Evolutionary conservation across 148 eudicot species (phyloP), one percentile per base, ranked within the genome.

Genomic region (Camellia granthamiana): DNA sequence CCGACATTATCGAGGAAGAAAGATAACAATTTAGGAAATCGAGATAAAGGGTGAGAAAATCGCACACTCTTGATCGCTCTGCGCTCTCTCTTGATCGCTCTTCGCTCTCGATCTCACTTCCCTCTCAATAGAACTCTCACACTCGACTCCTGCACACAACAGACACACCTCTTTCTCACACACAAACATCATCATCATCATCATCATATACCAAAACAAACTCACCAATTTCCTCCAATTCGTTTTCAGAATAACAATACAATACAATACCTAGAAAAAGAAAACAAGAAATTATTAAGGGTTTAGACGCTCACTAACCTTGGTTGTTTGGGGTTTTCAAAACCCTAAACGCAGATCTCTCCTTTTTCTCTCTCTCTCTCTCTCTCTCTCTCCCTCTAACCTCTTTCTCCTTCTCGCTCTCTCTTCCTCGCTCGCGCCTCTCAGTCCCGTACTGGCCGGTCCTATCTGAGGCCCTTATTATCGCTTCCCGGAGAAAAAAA

Each of bases 151-250:
- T 96, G 99, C 99, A 96, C 86, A 88, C 84, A 80, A 90, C 75
- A 92, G 85, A 91, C 90, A 93, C 92, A 89, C 93, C 97, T 93
- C 99, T 91, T 90, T 93, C 98, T 93, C 99, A 92, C 99, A 88
- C 94, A 88, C 85, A 88, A 60, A 77, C 84, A 89, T 80, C 88
- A 82, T 86, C 38, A 30, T 30, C 38, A 30, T 30, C 38, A 30
- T 30, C 89, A 81, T 85, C 86, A 72, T 67, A 78, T 69, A 70
- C 82, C 80, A 77, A 82, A 65, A 65, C 84, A 78, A 82, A 83
- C 84, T 83, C 90, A 84, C 84, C 82, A 38, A 77, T 67, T 61
- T 38, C 42, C 59, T 18, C 71, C 66, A 73, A 55, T 54, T 80
- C 38, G 38, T 30, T 30, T 30, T 30, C 38, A 30, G 38, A 30